phyloP scores from a whole-genome alignment of 1,284 basidiomycete genomes.

The Puccinia horiana region DNA sequence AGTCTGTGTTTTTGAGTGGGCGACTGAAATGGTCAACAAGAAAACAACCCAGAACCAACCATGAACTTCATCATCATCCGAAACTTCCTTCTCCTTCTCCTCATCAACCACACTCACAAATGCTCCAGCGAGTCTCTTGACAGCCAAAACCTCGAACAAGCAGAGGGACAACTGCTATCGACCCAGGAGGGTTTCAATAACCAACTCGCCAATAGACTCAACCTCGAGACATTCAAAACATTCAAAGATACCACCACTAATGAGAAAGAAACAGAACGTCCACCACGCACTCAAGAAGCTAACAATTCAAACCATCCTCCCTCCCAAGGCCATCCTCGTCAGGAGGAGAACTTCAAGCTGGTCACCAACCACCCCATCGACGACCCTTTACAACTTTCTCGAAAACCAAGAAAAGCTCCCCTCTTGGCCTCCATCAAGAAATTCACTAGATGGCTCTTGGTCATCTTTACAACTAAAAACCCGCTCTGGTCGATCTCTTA shows the following conservation, averaged over 20 bases:
- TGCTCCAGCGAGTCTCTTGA: neutral
- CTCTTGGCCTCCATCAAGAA: neutral
- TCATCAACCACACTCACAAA: neutral
- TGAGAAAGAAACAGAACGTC: neutral
- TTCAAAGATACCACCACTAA: neutral
- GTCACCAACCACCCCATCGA: neutral
- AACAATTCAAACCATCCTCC: neutral
- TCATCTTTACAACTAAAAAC: slow-evolving; percentile 14
- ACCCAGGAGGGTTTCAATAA: too few relatives aligned
- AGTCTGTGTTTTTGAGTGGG: too few relatives aligned
- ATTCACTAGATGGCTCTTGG: neutral
- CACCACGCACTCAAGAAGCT: neutral
- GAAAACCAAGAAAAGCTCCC: neutral
- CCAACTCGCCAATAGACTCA: neutral
- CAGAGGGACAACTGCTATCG: too few relatives aligned
- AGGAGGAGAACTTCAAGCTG: neutral
- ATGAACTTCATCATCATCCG: neutral
- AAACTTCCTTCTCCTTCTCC: neutral
- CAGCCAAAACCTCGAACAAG: neutral
- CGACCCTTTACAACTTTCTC: neutral
- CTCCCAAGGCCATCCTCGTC: neutral
- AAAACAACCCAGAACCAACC: neutral
- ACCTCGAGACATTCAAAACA: neutral
- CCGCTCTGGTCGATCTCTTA: neutral
- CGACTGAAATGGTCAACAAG: neutral